These are phyloP conservation scores for Trichoderma lentiforme DNA, from an alignment of 2,329 filamentous ascomycete genomes.

Conservation along the genomic window DNA sequence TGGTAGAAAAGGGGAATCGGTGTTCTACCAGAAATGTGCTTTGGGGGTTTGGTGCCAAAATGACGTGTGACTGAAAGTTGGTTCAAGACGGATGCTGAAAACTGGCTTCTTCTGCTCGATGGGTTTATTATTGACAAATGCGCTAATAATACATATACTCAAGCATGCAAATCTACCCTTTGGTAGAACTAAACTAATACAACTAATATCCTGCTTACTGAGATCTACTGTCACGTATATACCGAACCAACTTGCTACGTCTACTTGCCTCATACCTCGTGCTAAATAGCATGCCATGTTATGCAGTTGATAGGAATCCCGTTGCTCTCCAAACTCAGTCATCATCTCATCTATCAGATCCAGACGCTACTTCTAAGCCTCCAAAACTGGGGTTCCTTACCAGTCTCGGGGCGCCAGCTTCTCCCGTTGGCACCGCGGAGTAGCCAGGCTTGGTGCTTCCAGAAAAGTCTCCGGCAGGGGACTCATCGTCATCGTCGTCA, in stretches of 20 bases:
- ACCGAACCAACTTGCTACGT: background rate
- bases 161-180: background rate
- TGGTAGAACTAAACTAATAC: background rate
- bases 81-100: background rate
- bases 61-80: background rate
- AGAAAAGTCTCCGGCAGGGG: conserved; percentile 1
- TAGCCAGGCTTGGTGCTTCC: conserved; percentile 40
- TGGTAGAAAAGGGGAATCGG: no score
- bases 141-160: background rate
- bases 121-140: background rate
- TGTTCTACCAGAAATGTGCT: background rate
- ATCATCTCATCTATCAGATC: conserved; percentile 8
- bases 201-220: background rate
- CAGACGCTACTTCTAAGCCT: conserved; percentile 15
- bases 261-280: background rate
- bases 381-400: conserved; percentile 15
- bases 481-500: background rate
- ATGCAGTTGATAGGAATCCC: background rate
- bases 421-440: conserved; percentile 39
- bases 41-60: background rate
- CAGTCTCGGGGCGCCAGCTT: background rate
- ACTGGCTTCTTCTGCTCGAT: background rate
- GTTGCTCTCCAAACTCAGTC: background rate
- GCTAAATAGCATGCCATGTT: background rate
- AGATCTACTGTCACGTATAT: background rate